Evolutionary conservation across 192 early-diverging fungal genomes (phyloP), one percentile per base, ranked within the genome.

Genomic region (Mortierella claussenii): DNA sequence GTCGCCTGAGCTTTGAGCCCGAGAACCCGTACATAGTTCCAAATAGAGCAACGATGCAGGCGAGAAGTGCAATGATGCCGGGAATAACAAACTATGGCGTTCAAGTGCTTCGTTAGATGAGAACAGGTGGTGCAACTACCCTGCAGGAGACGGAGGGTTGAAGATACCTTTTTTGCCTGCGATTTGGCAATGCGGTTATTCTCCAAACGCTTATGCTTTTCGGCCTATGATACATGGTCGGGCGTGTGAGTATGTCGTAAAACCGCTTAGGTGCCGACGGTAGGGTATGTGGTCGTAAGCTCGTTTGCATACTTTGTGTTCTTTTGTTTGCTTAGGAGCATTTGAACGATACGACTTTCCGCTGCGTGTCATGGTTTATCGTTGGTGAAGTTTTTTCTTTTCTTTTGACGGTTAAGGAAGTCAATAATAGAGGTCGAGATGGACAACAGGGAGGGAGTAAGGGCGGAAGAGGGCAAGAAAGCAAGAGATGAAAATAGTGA

Each of bases 91-190:
- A 48, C 46, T 48, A n/a, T n/a, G n/a, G n/a, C n/a, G n/a, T n/a
- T n/a, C n/a, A n/a, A n/a, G n/a, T n/a, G n/a, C n/a, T n/a, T n/a
- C n/a, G n/a, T n/a, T n/a, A n/a, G n/a, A n/a, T n/a, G n/a, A n/a
- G n/a, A n/a, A n/a, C n/a, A n/a, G n/a, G n/a, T n/a, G n/a, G n/a
- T n/a, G n/a, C n/a, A n/a, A n/a, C n/a, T n/a, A n/a, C n/a, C n/a
- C n/a, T n/a, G n/a, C n/a, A n/a, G n/a, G n/a, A n/a, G n/a, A n/a
- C n/a, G n/a, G n/a, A n/a, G n/a, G n/a, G n/a, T n/a, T 40, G 13
- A 10, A 40, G 7, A 40, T 40, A 68, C 55, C 66, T 60, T 60
- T 37, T 53, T 68, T 45, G 66, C 55, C 21, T 68, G 66, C 10
- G 20, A 23, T 28, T 52, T 68, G 47, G 55, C 66, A 21, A 68